A percentile compares a stretch with the other conserved stretches of the same genome.
These are phyloP conservation scores for Parasitella parasitica DNA, from an alignment of 371 early-diverging fungal genomes.

Conservation along the genomic window DNA sequence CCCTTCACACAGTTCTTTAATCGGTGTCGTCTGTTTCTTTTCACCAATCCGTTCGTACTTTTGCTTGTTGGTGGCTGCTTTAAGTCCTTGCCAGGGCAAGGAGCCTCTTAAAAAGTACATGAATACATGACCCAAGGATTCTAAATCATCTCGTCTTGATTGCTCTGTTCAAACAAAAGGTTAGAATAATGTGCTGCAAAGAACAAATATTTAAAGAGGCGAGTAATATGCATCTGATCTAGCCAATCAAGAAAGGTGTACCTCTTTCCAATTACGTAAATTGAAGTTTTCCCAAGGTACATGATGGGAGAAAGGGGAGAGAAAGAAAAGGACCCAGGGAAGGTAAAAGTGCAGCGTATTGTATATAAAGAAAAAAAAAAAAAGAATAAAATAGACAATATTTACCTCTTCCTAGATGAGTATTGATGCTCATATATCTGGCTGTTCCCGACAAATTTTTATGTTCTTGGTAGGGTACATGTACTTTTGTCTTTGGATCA, in stretches of 20 bases:
- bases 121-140: constrained; percentile 98
- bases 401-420: constrained; percentile 80
- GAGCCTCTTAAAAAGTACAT: constrained; percentile 98
- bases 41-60: constrained; percentile 99
- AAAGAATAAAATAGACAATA: not conserved
- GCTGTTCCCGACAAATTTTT: constrained; percentile 95
- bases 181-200: not conserved
- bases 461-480: constrained; percentile 87
- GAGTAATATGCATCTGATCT: not conserved
- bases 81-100: constrained; percentile 99
- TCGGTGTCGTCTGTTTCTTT: constrained; percentile 92
- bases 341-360: not conserved
- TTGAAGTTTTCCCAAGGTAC: not conserved
- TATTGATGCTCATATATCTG: constrained; percentile 95
- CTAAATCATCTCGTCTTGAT: constrained; percentile 98
- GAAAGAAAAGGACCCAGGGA: not conserved
- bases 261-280: not conserved
- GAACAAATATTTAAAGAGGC: not conserved
- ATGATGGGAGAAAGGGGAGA: not conserved
- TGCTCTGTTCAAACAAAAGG: constrained; percentile 65
- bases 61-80: constrained; percentile 98
- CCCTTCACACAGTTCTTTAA: constrained; percentile 92
- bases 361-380: not conserved
- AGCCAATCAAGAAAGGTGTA: not conserved
- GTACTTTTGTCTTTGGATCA: constrained; percentile 87